phyloP scores from a whole-genome alignment of 352 stramenopile genomes.

The Phytophthora pini region DNA sequence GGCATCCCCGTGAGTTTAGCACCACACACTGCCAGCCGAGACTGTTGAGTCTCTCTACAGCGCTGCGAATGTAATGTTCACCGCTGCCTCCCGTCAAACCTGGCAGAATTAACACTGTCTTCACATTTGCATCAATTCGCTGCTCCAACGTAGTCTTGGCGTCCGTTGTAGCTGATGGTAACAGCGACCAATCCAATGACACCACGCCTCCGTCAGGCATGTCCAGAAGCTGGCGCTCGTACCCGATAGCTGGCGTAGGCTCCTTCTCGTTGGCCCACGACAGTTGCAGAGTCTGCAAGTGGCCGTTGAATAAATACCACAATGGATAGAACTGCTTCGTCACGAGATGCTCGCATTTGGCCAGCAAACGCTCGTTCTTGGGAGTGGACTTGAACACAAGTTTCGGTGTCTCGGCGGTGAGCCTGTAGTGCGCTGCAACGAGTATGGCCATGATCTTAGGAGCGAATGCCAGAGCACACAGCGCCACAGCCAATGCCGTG shows the following conservation, averaged over 20 bases:
- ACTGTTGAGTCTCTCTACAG: slow-evolving; percentile 40
- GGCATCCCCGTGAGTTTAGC: slow-evolving; percentile 68
- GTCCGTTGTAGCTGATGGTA: slow-evolving; percentile 20
- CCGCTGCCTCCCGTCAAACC: slow-evolving; percentile 65
- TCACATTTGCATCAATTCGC: slow-evolving; percentile 32
- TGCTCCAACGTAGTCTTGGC: slow-evolving; percentile 26
- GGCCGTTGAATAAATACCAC: slow-evolving; percentile 69
- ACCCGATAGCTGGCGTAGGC: slow-evolving; percentile 39
- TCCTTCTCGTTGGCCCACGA: slow-evolving; percentile 42
- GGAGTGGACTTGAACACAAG: slow-evolving; percentile 49
- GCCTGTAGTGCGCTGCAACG: slow-evolving; percentile 36
- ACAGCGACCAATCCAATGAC: slow-evolving; percentile 70
- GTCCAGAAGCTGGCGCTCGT: slow-evolving; percentile 66
- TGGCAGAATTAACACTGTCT: slow-evolving; percentile 61
- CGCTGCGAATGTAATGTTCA: slow-evolving; percentile 74
- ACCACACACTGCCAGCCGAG: slow-evolving; percentile 72
- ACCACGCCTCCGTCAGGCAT: slow-evolving; percentile 73
- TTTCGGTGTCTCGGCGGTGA: slow-evolving; percentile 48
- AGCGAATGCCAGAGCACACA: slow-evolving; percentile 20
- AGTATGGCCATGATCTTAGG: slow-evolving; percentile 26
- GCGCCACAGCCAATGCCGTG: slow-evolving; percentile 18
- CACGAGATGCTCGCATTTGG: slow-evolving; percentile 49
- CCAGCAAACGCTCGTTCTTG: slow-evolving; percentile 46
- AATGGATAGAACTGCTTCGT: slow-evolving; percentile 57
- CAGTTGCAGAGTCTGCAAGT: slow-evolving; percentile 67